Base-by-base conservation (phyloP, 2,329 filamentous ascomycete genomes). In the Fusarium scirpi region DNA sequence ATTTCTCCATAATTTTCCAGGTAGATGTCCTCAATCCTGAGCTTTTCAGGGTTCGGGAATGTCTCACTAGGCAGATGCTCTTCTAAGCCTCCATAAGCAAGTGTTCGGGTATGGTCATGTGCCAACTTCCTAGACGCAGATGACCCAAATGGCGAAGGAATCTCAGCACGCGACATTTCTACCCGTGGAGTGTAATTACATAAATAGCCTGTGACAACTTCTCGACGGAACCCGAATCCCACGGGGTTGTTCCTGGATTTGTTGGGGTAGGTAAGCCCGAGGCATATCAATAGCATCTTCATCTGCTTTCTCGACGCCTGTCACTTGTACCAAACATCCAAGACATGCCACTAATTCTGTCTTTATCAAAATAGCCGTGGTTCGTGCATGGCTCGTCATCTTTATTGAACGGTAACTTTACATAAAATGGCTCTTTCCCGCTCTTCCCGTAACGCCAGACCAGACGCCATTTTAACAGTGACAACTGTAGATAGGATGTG, bases 381-480 rank as follows among this genome's bases (percentile, higher is more conserved):
- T 65, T 58, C 62, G 66, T 55, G 52, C 70, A 64, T 66, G 60
- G 65, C 65, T 75, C 67, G 58, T 72, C 69, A 69, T 67, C 69
- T 73, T 71, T 51, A 58, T 70, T 63, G 63, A 73, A 70, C 34
- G 68, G 62, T 75, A 63, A 72, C 61, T 74, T 65, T 74, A 78
- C 75, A 78, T 71, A 71, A 71, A 71, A 77, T 72, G 70, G 71
- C 73, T 66, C 76, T 76, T 78, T 72, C 70, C 71, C 63, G 66
- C 62, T 74, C 75, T 73, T 74, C 69, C 76, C 57, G 27, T 67
- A 80, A 80, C 78, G 78, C 78, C 78, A 73, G 60, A 69, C 74
- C 70, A 73, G 69, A 75, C 74, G 72, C 75, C 77, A 57, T 73
- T 69, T 75, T 61, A 57, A 64, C 53, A 69, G 57, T 62, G 69